Evolutionary conservation across 164 flowering plant species (phyloP), one percentile per base, ranked within the genome.

Genomic region (Cinnamomum chago): DNA sequence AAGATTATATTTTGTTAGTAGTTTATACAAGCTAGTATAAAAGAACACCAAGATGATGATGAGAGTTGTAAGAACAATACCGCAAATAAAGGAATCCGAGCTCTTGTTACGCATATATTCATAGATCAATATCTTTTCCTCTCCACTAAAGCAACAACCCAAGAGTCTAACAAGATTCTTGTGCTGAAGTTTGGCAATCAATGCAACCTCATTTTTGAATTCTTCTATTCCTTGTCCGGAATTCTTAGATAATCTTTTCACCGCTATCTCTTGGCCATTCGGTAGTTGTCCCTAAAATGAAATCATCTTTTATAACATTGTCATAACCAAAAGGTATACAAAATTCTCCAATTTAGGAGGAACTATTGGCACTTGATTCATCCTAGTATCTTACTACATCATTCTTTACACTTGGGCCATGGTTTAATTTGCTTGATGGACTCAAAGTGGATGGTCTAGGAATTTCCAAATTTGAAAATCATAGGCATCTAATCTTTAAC

Each of bases 111-210:
- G 65, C 76, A 84, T 24, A 58, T 72, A 84, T 52, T 84, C 89
- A 73, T 86, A 84, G 20, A 84, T 52, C 75, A 92, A 74, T 79
- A 92, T 84, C 77, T 82, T 90, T 67, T 92, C 97, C 73, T 88
- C 91, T 24, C 86, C 91, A 74, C 88, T 76, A 68, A 89, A 72
- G 82, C 92, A 88, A 74, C 85, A 89, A 3, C 97, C 97, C 17
- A 92, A 70, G 40, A 90, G 79, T 76, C 90, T 85, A 25, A 89
- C 95, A 5, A 92, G 86, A 84, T 92, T 92, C 75, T 87, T 77
- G 76, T 92, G 97, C 62, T 92, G 94, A 24, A 92, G 75, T 33
- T 82, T 82, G 3, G 55, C 25, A n/a, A 70, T 70, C 10, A 70
- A 33, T 58, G 30, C 5, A 24, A 70, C 35, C 24, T 70, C 72